Evolutionary conservation across 1,284 basidiomycete genomes (phyloP), one percentile per base, ranked within the genome.

Genomic region (Marasmius sp.): DNA sequence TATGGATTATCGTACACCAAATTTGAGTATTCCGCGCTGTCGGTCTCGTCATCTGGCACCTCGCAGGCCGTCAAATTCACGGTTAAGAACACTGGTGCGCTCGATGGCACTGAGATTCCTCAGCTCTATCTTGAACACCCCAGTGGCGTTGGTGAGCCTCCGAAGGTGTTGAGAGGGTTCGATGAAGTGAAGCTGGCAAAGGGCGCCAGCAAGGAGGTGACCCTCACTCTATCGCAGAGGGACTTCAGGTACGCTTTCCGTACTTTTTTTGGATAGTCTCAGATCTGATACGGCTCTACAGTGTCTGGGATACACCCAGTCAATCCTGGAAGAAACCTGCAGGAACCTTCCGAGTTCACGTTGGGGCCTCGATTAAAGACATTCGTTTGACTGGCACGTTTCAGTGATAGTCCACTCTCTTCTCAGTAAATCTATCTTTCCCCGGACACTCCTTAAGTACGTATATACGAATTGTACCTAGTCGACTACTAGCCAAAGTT

Each of bases 1-100:
- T 93, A 85, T 71, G 93, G 93, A 0, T 75, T 94, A 20, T 89
- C 86, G 38, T 95, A 94, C 77, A 92, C 92, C 39, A 83, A 76
- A 0, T 95, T 95, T 74, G 72, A 78, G 12, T 90, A 89, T 70
- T 83, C 81, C 6, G 74, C 74, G 33, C 72, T 92, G 12, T 68
- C 72, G 0, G 75, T 86, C 55, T 62, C 67, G n/a, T 53, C 70
- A 6, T 72, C 82, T 6, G 68, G 67, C 0, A 65, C 64, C 54
- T 71, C 71, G 3, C 72, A 77, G 60, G 67, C 71, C 16, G 71
- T 87, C 14, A 72, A 72, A 0, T 88, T 87, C 73, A 74, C 70
- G 0, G 72, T 88, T 3, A 67, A 70, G 60, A 88, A 88, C 69
- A 81, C 76, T 1, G 86, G 86, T 34, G 63, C 69, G 0, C 71